Evolutionary conservation across 163 green algal species (phyloP), one percentile per base, ranked within the genome.

Genomic region (Prototheca wickerhamii): DNA sequence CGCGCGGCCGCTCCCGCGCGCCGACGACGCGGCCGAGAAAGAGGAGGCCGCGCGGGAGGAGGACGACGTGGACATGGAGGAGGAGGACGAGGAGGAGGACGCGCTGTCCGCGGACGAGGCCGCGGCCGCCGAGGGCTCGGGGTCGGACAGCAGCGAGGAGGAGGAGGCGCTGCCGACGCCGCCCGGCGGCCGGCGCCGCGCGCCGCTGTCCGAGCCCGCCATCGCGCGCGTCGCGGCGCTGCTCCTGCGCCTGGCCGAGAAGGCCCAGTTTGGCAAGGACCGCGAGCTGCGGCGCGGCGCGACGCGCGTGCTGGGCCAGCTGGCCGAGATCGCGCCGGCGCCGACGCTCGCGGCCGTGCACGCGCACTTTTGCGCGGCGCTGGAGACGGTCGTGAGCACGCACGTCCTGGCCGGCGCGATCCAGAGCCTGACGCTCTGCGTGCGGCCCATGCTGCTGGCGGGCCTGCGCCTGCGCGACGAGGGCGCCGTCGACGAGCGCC

Each of bases 241-340:
- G 28, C 42, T 92, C 21, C 69, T 81, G 58, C 68, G 76, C 1
- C 72, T 95, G 64, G 82, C 87, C 15, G 68, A 69, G 12, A 73
- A 82, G 26, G 88, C 80, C 17, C 87, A 93, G 72, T 94, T 86
- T 74, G 82, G 74, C 63, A 95, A 95, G 82, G 74, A 86, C 63
- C 64, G 65, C 34, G 52, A 51, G n/a, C 44, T 88, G 26, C 58
- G 68, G 1, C 64, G 58, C 17, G 58, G 54, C 29, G 78, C 84
- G 0, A 74, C 68, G 43, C 61, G 63, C 26, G 68, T 72, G 0
- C 61, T 88, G 17, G 70, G 63, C 3, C 46, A 56, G 6, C 65
- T 86, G 61, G 83, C 86, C 6, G 84, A 90, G 63, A 17, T 95
- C 12, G 70, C 59, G 3, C 90, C 90, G 0, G 53, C 70, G 31